Evolutionary conservation across 1,284 basidiomycete genomes (phyloP), one percentile per base, ranked within the genome.

Genomic region (Phellopilus nigrolimitatus): DNA sequence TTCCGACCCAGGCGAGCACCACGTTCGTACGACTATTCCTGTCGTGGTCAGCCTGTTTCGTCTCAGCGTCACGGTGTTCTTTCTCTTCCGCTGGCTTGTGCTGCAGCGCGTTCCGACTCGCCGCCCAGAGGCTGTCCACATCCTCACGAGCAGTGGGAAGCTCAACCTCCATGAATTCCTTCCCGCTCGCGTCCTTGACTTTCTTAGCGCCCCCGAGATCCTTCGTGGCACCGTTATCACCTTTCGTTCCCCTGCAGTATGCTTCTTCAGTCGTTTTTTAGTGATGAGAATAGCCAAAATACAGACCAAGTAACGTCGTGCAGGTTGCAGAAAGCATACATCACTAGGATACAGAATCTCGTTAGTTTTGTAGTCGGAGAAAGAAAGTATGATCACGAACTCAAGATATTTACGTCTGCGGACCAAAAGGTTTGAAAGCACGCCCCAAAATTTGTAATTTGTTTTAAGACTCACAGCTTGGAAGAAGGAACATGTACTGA

Each of bases 131-230:
- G 53, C 84, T 84, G 63, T 94, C 91, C 49, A 93, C 85, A 57
- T 94, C 91, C 63, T 93, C 90, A 24, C 81, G 78, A 6, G 79
- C 78, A 24, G 88, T 88, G 0, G 88, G 87, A 5, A 94, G 64
- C 59, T 90, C 85, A 41, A 95, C 85, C 65, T 94, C 91, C 70
- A 91, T 79, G 60, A 92, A 70, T 47, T 88, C 88, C 62, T 94
- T 87, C 46, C 91, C 92, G 62, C 86, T 83, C 44, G 84, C 82
- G 52, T 76, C 78, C 68, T 91, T 88, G 57, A 91, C 74, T 65
- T 91, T 92, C 75, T 92, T 92, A 1, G 91, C 92, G 6, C 82
- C 81, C 51, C 91, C 92, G 5, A 95, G 77, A 63, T 94, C 90
- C 67, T 94, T 94, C 15, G 81, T 72, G 5, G 88, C 70, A 44